These are phyloP conservation scores for Dactylellina haptotyla DNA, from an alignment of 2,329 filamentous ascomycete genomes.

Conservation along the genomic window DNA sequence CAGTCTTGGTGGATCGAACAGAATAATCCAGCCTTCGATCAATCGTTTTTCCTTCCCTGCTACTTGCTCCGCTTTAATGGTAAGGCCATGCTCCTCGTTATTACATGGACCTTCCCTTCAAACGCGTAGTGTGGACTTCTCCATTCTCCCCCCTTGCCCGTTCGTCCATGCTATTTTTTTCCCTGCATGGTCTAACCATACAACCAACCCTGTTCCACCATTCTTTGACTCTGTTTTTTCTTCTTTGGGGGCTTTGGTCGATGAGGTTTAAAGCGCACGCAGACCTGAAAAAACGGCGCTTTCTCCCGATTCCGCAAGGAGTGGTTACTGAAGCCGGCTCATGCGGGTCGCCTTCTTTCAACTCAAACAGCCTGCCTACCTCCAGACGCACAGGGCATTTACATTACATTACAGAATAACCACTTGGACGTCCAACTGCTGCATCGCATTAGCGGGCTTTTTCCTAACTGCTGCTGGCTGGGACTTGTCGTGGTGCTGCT, in stretches of 20 bases:
- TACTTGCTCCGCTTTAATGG: too few species aligned
- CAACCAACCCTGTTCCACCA: constrained; percentile 51
- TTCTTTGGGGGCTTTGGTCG: constrained; percentile 19
- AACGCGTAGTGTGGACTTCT: constrained; percentile 34
- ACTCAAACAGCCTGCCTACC: constrained; percentile 47
- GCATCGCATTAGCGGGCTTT: constrained; percentile 38
- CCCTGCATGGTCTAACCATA: constrained; percentile 49
- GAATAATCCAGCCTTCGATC: constrained; percentile 13
- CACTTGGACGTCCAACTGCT: constrained; percentile 1
- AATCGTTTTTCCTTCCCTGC: background rate
- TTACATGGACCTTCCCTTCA: constrained; percentile 40
- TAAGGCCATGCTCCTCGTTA: background rate
- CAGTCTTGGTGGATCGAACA: constrained; percentile 20
- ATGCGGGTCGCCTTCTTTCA: constrained; percentile 54
- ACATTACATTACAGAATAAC: background rate
- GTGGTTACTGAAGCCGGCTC: constrained; percentile 53
- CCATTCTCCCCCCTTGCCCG: constrained; percentile 30
- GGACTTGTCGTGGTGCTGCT: constrained; percentile 21
- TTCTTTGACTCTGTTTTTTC: constrained; percentile 45
- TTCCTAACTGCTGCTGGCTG: too few species aligned
- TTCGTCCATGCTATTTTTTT: constrained; percentile 36
- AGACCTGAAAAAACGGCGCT: constrained; percentile 54
- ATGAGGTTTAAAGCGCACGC: constrained; percentile 50
- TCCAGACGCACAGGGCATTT: constrained; percentile 8
- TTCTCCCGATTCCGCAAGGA: constrained; percentile 55